A percentile compares a stretch with the other conserved stretches of the same genome.
Evolutionary conservation across 2,329 filamentous ascomycete species (phyloP).

Genomic region (Mariannaea sp.): DNA sequence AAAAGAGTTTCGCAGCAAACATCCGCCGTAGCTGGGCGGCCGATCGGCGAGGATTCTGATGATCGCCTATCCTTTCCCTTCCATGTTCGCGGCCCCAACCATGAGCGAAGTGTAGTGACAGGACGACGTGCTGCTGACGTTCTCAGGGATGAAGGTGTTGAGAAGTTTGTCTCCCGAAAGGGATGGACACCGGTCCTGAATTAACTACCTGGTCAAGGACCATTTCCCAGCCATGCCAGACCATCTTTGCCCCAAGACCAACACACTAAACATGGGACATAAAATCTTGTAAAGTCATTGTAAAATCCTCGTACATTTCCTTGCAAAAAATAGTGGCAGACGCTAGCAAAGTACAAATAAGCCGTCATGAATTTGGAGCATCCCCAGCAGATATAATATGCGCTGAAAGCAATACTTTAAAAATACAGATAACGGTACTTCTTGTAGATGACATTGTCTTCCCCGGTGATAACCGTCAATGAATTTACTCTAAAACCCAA

Average conservation of each 20-base stretch:
- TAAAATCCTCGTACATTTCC: no score
- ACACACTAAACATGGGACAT: neutral
- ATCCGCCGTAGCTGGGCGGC: neutral
- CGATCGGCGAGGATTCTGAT: neutral
- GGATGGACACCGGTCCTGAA: constrained; percentile 62
- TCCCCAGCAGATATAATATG: no score
- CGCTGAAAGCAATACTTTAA: no score
- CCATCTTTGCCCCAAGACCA: neutral
- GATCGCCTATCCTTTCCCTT: constrained; percentile 58
- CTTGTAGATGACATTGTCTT: neutral
- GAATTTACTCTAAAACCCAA: constrained; percentile 4
- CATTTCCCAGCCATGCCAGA: neutral
- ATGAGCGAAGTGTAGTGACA: constrained; percentile 70
- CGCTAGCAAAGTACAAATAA: no score
- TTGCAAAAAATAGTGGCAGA: no score
- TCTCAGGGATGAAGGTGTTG: constrained; percentile 64
- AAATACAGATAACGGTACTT: no score
- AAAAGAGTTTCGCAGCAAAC: neutral
- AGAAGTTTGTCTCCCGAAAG: constrained; percentile 59
- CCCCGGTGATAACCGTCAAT: neutral
- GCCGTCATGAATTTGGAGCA: no score
- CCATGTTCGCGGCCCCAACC: constrained; percentile 62
- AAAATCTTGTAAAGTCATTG: no score
- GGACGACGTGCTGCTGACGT: constrained; percentile 63
- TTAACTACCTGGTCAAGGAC: constrained; percentile 34